Evolutionary conservation across 805 yeast genomes (phyloP), one percentile per base, ranked within the genome.

Genomic region (Scheffersomyces spartinae): DNA sequence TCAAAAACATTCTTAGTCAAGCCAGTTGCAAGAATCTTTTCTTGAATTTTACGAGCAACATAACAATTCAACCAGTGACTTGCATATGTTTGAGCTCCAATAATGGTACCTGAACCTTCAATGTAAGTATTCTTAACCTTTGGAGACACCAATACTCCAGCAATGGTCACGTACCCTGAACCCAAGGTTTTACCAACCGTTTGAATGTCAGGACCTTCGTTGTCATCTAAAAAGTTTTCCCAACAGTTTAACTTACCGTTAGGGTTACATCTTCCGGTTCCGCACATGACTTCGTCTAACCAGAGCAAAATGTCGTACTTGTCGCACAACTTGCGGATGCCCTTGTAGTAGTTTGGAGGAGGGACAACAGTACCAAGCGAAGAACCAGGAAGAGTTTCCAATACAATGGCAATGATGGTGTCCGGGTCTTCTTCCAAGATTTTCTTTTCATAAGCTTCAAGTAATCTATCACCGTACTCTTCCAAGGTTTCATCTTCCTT

Each of bases 201-300:
- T 30, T 48, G 54, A 25, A 48, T 33, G 28, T 45, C 50, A 12
- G 52, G 54, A n/a, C 49, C 50, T 27, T 43, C 39, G 26, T 37
- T 39, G 3, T 29, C 28, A n/a, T n/a, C n/a, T n/a, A n/a, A n/a
- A n/a, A n/a, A n/a, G 30, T 43, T 42, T 32, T 49, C 53, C 55
- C 53, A 49, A 27, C 49, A 40, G 33, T 49, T 45, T 23, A 49
- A 36, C 15, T 56, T 53, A 18, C 74, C 73, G 32, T 59, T 48
- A n/a, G 34, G 29, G 13, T 33, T 27, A 21, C 44, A 40, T 39
- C 75, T 57, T 13, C 74, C 74, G 19, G 66, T 57, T 17, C 75
- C 75, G 40, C 71, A 67, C 72, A 68, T 67, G 22, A 68, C 68
- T 45, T 70, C 75, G 36, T 69, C 75, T 25, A 66, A 45, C 48